A percentile compares a stretch with the other conserved stretches of the same genome.
phyloP scores from a whole-genome alignment of 2,329 filamentous ascomycete species.

The Neofusicoccum ribis region DNA sequence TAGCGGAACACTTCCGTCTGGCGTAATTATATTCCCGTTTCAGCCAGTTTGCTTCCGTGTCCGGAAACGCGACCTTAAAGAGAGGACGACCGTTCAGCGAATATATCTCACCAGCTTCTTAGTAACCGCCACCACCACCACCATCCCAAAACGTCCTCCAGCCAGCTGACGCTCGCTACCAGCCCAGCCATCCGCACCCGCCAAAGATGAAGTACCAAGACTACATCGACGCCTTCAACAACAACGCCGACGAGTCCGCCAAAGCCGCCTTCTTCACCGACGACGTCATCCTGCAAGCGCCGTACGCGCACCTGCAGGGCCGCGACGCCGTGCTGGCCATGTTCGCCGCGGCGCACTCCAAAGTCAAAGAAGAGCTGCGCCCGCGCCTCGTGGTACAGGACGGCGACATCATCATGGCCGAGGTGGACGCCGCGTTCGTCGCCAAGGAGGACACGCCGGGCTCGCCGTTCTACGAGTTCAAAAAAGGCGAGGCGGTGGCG shows the following conservation, averaged over 20 bases:
- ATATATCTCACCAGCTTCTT: too few species aligned
- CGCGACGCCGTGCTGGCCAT: not conserved
- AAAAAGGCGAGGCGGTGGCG: not conserved
- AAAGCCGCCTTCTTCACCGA: not conserved
- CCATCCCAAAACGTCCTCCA: not conserved
- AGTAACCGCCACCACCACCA: not conserved
- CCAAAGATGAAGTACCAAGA: not conserved
- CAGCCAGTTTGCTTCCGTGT: too few species aligned
- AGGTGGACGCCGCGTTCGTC: not conserved
- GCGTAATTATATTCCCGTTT: too few species aligned
- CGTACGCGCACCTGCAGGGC: not conserved
- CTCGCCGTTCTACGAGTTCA: not conserved
- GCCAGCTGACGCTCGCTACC: too few species aligned
- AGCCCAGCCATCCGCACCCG: not conserved
- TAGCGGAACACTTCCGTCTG: not conserved
- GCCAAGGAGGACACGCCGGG: not conserved
- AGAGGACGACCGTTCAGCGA: too few species aligned
- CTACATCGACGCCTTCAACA: conserved; percentile 1
- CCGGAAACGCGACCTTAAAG: too few species aligned
- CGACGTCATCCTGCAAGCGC: not conserved
- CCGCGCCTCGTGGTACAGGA: not conserved
- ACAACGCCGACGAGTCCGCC: not conserved
- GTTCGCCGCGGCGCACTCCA: not conserved
- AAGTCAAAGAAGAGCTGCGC: not conserved
- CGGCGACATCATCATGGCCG: not conserved